phyloP scores from a whole-genome alignment of 108 stramenopile genomes.

The Cyclostephanos invisitatus region DNA sequence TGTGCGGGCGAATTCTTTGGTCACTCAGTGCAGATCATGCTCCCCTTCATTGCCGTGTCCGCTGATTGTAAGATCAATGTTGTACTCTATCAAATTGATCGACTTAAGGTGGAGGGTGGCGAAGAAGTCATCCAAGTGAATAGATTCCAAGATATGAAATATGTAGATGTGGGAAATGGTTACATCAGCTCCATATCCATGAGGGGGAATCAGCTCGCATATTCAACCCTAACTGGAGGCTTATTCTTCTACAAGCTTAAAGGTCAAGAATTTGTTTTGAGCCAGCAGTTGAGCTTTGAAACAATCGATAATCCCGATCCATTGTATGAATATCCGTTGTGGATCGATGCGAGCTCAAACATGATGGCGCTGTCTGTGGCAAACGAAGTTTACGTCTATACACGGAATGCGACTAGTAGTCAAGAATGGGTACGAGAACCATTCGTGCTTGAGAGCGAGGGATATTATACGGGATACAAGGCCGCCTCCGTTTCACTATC shows the following conservation, averaged over 20 bases:
- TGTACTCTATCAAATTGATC: constrained; percentile 23
- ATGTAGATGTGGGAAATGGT: constrained; percentile 13
- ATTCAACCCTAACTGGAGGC: constrained; percentile 22
- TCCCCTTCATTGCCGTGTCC: constrained; percentile 14
- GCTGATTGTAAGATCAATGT: constrained; percentile 23
- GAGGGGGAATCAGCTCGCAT: constrained; percentile 9
- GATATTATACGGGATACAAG: constrained; percentile 16
- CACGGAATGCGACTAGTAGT: constrained; percentile 5
- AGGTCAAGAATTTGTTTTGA: constrained; percentile 1
- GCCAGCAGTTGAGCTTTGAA: constrained; percentile 22
- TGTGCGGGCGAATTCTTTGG: neutral
- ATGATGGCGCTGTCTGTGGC: constrained; percentile 20
- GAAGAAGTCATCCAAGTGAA: constrained; percentile 5
- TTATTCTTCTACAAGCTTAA: constrained; percentile 13
- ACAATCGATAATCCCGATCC: neutral
- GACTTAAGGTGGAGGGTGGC: neutral
- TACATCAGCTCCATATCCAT: constrained; percentile 16
- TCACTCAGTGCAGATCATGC: constrained; percentile 13
- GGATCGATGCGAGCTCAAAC: constrained; percentile 10
- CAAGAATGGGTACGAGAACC: constrained; percentile 21
- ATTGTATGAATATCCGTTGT: constrained; percentile 21
- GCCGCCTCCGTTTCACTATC: constrained; percentile 10
- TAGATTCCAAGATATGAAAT: constrained; percentile 5
- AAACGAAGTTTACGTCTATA: constrained; percentile 17
- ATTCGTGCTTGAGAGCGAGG: constrained; percentile 7